Percentiles rank a stretch among this genome's conserved stretches.
Evolutionary conservation across 371 early-diverging fungal species (phyloP).

Genomic region (Vittaforma corneae): DNA sequence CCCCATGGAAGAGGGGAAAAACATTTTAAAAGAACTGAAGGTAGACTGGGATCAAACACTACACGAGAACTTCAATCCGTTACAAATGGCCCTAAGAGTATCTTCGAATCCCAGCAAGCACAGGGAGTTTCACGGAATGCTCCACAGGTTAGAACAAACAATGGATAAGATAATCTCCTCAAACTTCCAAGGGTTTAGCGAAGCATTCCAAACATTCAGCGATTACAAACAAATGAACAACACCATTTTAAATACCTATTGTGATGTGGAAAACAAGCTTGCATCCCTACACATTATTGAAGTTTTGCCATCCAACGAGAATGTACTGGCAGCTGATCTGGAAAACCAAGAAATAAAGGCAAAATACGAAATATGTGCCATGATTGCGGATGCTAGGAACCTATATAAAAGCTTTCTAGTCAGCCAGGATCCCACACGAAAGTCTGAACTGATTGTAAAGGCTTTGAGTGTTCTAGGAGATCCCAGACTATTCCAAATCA

Average conservation of each 20-base stretch:
- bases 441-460: constrained; percentile 12
- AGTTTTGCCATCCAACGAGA: constrained; percentile 18
- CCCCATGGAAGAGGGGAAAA: constrained; percentile 36
- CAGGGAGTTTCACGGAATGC: constrained; percentile 40
- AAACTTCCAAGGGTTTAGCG: constrained; percentile 50
- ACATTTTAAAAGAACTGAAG: constrained; percentile 46
- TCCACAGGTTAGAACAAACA: constrained; percentile 44
- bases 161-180: constrained; percentile 51
- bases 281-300: neutral
- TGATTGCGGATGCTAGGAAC: constrained; percentile 17
- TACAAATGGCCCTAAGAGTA: constrained; percentile 30
- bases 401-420: constrained; percentile 13
- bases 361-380: constrained; percentile 29
- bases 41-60: constrained; percentile 54
- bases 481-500: constrained; percentile 12
- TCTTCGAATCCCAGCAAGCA: constrained; percentile 19
- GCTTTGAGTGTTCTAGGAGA: constrained; percentile 8
- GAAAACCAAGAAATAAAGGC: constrained; percentile 11
- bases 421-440: constrained; percentile 3
- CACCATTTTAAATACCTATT: neutral
- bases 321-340: constrained; percentile 22
- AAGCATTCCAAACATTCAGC: constrained; percentile 45
- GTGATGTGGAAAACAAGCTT: constrained; percentile 10
- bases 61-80: constrained; percentile 50
- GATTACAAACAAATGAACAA: constrained; percentile 31